Evolutionary conservation across 1,284 basidiomycete genomes (phyloP).

Genomic region (Malassezia cuniculi): DNA sequence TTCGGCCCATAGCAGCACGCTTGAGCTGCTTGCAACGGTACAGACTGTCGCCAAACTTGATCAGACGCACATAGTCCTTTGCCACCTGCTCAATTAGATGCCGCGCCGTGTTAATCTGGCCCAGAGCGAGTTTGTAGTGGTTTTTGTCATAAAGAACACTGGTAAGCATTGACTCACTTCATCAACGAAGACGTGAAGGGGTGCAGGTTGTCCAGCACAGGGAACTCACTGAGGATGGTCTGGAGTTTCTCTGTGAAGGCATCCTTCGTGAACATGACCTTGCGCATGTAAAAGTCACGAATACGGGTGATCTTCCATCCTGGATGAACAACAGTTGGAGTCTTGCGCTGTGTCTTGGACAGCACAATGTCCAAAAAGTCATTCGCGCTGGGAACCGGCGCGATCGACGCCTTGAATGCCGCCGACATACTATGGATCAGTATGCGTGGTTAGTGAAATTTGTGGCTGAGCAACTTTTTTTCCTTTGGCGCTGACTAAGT

Average conservation of each 20-base stretch:
- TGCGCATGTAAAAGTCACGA: constrained; percentile 86
- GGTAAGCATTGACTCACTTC: constrained; percentile 16
- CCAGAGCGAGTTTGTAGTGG: constrained; percentile 45
- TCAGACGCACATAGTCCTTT: constrained; percentile 43
- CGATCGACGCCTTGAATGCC: constrained; percentile 52
- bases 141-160: constrained; percentile 45
- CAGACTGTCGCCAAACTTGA: constrained; percentile 44
- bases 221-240: constrained; percentile 86
- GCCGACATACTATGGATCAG: constrained; percentile 15
- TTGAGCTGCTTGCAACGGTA: constrained; percentile 46
- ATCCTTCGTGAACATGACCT: constrained; percentile 98
- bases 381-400: constrained; percentile 84
- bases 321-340: constrained; percentile 63
- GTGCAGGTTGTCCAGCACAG: constrained; percentile 62
- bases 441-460: neutral
- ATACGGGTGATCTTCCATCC: constrained; percentile 98
- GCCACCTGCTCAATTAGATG: constrained; percentile 44
- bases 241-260: constrained; percentile 92
- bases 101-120: constrained; percentile 43
- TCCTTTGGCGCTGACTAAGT: neutral
- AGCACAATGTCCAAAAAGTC: constrained; percentile 91
- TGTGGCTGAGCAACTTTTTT: constrained; percentile 2
- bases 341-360: constrained; percentile 90
- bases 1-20: constrained; percentile 42
- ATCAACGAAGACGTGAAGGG: constrained; percentile 43